Evolutionary conservation across 768 basidiomycete genomes (phyloP).

Genomic region (Suillus brevipes): DNA sequence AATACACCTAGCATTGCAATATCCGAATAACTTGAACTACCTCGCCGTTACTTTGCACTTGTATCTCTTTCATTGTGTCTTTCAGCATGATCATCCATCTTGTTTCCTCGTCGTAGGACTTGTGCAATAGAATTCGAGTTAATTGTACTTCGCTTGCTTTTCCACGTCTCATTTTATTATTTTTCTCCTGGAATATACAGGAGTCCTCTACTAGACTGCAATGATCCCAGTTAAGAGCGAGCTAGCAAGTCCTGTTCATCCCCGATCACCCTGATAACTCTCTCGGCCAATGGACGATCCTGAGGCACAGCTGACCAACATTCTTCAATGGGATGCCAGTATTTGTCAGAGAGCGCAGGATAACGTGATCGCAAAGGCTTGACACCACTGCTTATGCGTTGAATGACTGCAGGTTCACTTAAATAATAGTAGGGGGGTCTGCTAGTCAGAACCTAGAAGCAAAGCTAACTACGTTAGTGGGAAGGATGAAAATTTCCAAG

Average conservation of each 20-base stretch:
- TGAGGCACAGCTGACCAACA: slow-evolving; percentile 37
- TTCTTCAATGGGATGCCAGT: slow-evolving; percentile 42
- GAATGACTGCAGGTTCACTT: slow-evolving; percentile 19
- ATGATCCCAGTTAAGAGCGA: background rate
- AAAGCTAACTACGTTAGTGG: slow-evolving; percentile 21
- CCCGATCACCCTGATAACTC: background rate
- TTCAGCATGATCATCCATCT: no score
- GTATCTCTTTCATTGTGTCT: no score
- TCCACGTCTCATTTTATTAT: no score
- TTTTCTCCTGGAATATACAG: no score
- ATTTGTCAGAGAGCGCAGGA: slow-evolving; percentile 34
- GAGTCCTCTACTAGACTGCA: no score
- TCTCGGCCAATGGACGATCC: background rate
- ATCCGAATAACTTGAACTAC: no score
- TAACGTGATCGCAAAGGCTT: slow-evolving; percentile 22
- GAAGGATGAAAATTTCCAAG: slow-evolving; percentile 14
- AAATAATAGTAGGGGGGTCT: slow-evolving; percentile 25
- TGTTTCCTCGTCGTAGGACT: no score
- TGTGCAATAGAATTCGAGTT: no score
- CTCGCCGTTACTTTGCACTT: no score
- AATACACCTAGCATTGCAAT: no score
- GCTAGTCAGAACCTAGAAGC: slow-evolving; percentile 5
- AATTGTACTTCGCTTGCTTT: no score
- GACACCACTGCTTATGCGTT: slow-evolving; percentile 13
- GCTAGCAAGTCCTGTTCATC: background rate